These are phyloP conservation scores for Raphanus sativus DNA, from an alignment of 345 rosid species.

Conservation along the genomic window DNA sequence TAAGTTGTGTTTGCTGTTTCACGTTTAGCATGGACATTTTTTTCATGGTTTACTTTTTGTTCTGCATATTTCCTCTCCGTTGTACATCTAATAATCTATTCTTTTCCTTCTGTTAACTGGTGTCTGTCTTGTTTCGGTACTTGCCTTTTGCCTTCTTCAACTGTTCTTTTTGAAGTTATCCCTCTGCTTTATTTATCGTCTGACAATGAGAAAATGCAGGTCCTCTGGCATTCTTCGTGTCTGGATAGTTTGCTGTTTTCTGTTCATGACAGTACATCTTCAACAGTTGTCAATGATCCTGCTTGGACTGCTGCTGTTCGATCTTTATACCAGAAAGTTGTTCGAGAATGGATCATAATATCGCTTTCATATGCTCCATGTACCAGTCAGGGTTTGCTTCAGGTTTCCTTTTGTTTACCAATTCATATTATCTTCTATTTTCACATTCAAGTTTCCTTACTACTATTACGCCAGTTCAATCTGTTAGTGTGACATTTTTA, in stretches of 20 bases:
- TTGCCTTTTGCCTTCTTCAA: slow-evolving; percentile 17
- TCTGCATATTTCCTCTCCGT: not conserved
- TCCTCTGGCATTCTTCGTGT: slow-evolving; percentile 96
- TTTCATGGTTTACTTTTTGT: not conserved
- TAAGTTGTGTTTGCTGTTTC: slow-evolving; percentile 7
- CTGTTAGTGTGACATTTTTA: not conserved
- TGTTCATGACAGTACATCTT: slow-evolving; percentile 63
- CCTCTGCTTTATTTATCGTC: slow-evolving; percentile 6
- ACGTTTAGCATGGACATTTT: not conserved
- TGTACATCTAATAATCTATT: slow-evolving; percentile 6
- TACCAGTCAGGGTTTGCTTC: slow-evolving; percentile 98
- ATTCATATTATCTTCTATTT: slow-evolving; percentile 13
- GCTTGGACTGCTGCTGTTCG: slow-evolving; percentile 78
- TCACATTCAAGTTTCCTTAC: slow-evolving; percentile 3
- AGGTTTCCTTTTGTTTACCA: slow-evolving; percentile 51
- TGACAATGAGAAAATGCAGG: slow-evolving; percentile 55
- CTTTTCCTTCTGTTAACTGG: slow-evolving; percentile 1
- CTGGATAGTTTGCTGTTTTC: slow-evolving; percentile 81
- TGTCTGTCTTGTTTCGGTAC: not conserved
- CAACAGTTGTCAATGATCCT: slow-evolving; percentile 84
- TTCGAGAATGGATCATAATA: slow-evolving; percentile 87
- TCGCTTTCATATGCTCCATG: slow-evolving; percentile 97
- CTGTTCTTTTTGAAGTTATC: not conserved
- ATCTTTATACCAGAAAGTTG: slow-evolving; percentile 78
- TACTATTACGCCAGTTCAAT: not conserved